A percentile compares a stretch with the other conserved stretches of the same genome.
These are phyloP conservation scores for Peronospora farinosa DNA, from an alignment of 352 stramenopile genomes.

Conservation along the genomic window DNA sequence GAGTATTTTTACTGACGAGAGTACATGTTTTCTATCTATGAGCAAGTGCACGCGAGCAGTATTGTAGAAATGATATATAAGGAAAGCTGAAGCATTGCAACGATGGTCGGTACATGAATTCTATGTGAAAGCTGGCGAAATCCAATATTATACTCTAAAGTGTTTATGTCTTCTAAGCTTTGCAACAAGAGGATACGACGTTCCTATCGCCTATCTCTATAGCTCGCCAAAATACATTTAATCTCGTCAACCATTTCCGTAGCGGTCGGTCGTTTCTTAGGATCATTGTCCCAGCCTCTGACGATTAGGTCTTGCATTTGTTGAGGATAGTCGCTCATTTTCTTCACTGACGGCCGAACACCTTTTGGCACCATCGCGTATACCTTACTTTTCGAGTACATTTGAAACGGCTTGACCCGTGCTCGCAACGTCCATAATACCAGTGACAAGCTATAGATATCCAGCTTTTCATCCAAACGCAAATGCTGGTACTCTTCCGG, in stretches of 20 bases:
- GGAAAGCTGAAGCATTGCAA: no score
- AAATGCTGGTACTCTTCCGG: constrained; percentile 60
- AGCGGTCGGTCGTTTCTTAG: constrained; percentile 42
- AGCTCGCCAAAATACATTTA: constrained; percentile 39
- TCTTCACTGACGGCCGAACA: constrained; percentile 34
- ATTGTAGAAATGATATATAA: no score
- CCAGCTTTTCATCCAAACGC: constrained; percentile 46
- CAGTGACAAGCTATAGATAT: constrained; percentile 71
- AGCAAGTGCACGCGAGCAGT: no score
- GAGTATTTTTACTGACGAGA: no score
- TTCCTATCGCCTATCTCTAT: constrained; percentile 18
- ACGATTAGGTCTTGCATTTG: constrained; percentile 64
- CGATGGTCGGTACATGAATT: no score
- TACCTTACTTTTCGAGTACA: constrained; percentile 36
- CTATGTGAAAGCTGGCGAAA: not conserved
- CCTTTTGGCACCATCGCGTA: constrained; percentile 49
- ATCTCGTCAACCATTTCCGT: constrained; percentile 46
- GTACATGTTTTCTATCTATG: no score
- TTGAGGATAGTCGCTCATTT: constrained; percentile 53
- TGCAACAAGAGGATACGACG: not conserved
- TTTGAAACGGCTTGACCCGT: constrained; percentile 40
- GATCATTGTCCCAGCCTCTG: constrained; percentile 45
- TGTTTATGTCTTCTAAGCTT: not conserved
- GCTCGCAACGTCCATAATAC: no score
- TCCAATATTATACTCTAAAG: not conserved